Evolutionary conservation across 495 filamentous ascomycete genomes (phyloP).

Genomic region (Hyphodiscus hymeniophilus): DNA sequence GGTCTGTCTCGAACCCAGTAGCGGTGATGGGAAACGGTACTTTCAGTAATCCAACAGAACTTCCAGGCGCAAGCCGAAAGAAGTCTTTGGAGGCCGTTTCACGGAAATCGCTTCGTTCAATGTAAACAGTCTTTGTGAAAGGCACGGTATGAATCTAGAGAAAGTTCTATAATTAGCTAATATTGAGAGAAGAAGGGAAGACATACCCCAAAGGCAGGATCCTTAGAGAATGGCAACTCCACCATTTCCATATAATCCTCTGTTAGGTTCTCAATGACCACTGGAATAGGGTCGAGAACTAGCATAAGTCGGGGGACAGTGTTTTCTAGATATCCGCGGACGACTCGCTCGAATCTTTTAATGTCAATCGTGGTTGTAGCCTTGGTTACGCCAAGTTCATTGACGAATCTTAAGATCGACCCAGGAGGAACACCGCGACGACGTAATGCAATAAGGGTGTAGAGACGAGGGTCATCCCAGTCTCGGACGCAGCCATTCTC

Average conservation of each 20-base stretch:
- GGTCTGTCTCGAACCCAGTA: constrained; percentile 60
- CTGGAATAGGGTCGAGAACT: constrained; percentile 56
- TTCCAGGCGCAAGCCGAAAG: constrained; percentile 85
- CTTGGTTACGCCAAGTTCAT: too few relatives aligned
- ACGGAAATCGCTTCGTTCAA: constrained; percentile 84
- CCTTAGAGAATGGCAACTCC: constrained; percentile 60
- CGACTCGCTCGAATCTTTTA: too few relatives aligned
- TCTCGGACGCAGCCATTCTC: too few relatives aligned
- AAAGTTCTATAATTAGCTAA: constrained; percentile 49
- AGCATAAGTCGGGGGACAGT: too few relatives aligned
- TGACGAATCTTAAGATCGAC: too few relatives aligned
- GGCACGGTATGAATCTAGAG: neutral
- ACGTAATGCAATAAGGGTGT: too few relatives aligned
- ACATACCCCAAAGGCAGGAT: constrained; percentile 38
- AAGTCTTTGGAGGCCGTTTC: constrained; percentile 73
- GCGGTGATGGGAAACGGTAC: constrained; percentile 76
- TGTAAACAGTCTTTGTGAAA: constrained; percentile 68
- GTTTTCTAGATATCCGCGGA: too few relatives aligned
- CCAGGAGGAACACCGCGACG: too few relatives aligned
- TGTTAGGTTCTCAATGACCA: constrained; percentile 59
- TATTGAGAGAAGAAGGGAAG: constrained; percentile 14
- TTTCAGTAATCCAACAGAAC: constrained; percentile 76
- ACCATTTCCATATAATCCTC: constrained; percentile 52
- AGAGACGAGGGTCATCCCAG: too few relatives aligned
- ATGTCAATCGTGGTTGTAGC: too few relatives aligned